Percentiles rank a stretch among this genome's conserved stretches.
Conservation (phyloP, 331 rosid genomes). For the Acacia concinna region DNA sequence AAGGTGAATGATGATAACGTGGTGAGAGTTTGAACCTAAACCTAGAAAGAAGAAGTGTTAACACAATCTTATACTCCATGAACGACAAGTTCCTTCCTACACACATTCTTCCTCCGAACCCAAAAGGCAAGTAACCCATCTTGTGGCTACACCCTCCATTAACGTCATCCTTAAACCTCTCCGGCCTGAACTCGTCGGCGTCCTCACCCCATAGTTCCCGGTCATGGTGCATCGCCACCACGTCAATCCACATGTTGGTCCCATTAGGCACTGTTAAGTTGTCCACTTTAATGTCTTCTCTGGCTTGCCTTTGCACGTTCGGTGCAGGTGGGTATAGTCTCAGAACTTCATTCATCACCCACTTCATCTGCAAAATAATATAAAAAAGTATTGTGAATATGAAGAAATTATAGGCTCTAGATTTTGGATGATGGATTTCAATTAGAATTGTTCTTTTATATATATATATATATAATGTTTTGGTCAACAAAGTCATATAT, state of each 20-base stretch:
- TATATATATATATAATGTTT: neutral
- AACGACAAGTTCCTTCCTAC: constrained; percentile 74
- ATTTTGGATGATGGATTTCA: neutral
- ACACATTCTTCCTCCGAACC: constrained; percentile 87
- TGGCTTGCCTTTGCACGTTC: constrained; percentile 82
- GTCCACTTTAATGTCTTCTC: constrained; percentile 58
- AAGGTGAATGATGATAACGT: constrained; percentile 59
- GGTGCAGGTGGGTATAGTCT: constrained; percentile 88
- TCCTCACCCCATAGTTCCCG: constrained; percentile 62
- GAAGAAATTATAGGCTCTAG: neutral
- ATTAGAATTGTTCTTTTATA: neutral
- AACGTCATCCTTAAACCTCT: constrained; percentile 61
- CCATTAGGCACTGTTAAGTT: constrained; percentile 57
- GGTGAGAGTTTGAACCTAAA: constrained; percentile 66
- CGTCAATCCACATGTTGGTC: constrained; percentile 84
- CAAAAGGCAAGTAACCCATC: constrained; percentile 87
- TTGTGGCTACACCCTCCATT: constrained; percentile 75
- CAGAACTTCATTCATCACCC: constrained; percentile 81
- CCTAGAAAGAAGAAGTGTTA: constrained; percentile 58
- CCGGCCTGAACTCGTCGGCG: constrained; percentile 69
- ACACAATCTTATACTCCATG: constrained; percentile 76
- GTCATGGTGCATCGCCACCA: constrained; percentile 79
- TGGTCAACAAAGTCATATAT: constrained; percentile 12
- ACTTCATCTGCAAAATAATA: constrained; percentile 73
- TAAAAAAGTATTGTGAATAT: neutral